Evolutionary conservation across 192 early-diverging fungal species (phyloP), one percentile per base, ranked within the genome.

Genomic region (Phlyctochytrium planicorne): DNA sequence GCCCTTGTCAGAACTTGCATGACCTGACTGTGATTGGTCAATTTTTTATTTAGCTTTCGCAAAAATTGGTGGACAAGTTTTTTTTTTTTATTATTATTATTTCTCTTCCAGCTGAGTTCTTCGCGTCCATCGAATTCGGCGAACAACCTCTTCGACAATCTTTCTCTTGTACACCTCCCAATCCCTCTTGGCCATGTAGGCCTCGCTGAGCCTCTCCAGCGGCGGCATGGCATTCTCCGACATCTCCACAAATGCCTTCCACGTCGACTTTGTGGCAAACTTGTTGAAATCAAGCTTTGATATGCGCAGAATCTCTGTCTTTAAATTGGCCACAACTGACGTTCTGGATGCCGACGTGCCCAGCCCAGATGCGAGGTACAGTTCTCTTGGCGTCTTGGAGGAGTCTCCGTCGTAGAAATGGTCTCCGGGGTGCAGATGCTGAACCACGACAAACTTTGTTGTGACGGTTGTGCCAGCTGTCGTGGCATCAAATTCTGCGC

Each of bases 261-360:
- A 73, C 2, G 75, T 77, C 2, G 61, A 37, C 29, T 62, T 57
- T 14, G 70, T 63, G 0, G 75, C 75, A 59, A 77, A 66, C 59
- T 72, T 72, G 27, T 73, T 72, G 32, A 77, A 77, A 60, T 77
- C 75, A 1, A 73, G 29, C 60, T 77, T 77, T 1, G 70, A 65
- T 17, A 77, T 77, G 30, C 53, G 52, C 32, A 77, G 53, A 12
- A 73, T 30, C 37, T 72, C 67, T 34, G 25, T 37, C 34, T 68
- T 62, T 20, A 57, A 16, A 47, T 68, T 72, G 27, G 75, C 59
- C 6, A 77, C 40, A 12, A 77, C 63, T 14, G 65, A 63, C 2
- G 60, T 63, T 30, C 50, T 23, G 23, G 65, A 31, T 2, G 62
- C 62, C 23, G 65, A 67, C 31, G 53, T 53, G 14, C 52, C 30